Evolutionary conservation across 1,284 basidiomycete genomes (phyloP).

Genomic region (Boletus nobilissimus): DNA sequence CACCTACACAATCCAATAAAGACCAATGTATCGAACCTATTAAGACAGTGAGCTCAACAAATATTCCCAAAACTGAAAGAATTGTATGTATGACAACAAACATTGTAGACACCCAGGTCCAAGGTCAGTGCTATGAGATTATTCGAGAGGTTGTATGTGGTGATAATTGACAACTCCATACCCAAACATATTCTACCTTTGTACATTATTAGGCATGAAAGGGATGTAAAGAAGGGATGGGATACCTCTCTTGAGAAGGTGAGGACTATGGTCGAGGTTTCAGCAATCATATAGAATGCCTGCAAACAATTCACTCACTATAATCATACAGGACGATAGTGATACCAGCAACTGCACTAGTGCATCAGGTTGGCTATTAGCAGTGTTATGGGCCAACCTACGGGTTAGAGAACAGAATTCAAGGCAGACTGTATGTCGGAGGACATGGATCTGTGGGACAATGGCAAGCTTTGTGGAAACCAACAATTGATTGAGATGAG

Average conservation of each 20-base stretch:
- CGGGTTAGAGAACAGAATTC: not conserved
- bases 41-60: not conserved
- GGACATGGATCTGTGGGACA: too few relatives aligned
- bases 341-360: not conserved
- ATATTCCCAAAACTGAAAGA: not conserved
- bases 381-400: not conserved
- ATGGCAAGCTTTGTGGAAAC: too few relatives aligned
- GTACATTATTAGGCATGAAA: too few relatives aligned
- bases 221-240: too few relatives aligned
- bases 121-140: too few relatives aligned
- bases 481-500: too few relatives aligned
- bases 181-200: not conserved
- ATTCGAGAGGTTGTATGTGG: too few relatives aligned
- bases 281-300: too few relatives aligned
- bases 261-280: not conserved
- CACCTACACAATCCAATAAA: not conserved
- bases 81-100: not conserved
- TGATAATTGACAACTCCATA: too few relatives aligned
- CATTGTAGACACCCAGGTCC: not conserved
- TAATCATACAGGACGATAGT: not conserved
- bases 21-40: not conserved
- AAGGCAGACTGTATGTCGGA: too few relatives aligned
- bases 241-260: not conserved
- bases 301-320: not conserved
- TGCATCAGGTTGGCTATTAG: not conserved